Base-by-base conservation (phyloP, 495 filamentous ascomycete species). In the Bacidia gigantensis region DNA sequence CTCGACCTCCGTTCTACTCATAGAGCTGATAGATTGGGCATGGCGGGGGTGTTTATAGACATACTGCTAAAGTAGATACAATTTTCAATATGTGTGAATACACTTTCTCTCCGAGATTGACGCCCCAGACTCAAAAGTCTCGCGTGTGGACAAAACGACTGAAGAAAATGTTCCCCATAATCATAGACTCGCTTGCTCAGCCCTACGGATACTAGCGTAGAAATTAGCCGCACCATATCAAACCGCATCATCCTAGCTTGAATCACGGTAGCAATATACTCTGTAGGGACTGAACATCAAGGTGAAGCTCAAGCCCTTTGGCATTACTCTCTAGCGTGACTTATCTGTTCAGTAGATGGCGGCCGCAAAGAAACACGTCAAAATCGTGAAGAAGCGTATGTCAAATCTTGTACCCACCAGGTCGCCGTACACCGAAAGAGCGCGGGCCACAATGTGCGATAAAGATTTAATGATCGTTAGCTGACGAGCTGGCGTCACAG, bases 331-430 rank as follows among this genome's bases (percentile, higher is more conserved):
- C n/a, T n/a, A n/a, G n/a, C 45, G 46, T 25, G 17, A 53, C 12
- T 44, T 58, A 53, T 52, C 49, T 52, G 51, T 12, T 47, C 43
- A 45, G 51, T 26, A 97, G 88, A 97, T 98, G 92, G 87, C 86
- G 76, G 77, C 88, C 78, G 87, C 90, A 71, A 95, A 93, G 85
- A 90, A 92, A 77, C 90, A 96, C 75, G 79, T 98, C 67, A 86
- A 88, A 66, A 97, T 98, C 78, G 84, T 98, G 62, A 98, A 98
- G 84, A 98, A 98, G 86, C 86, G 86, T 47, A 47, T 22, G 44
- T 47, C 44, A 47, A n/a, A 47, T n/a, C 17, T 26, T 24, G 18
- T n/a, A 47, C 21, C 29, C n/a, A n/a, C n/a, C n/a, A n/a, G n/a
- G n/a, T n/a, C n/a, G 32, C n/a, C 10, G n/a, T 10, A 39, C 32